Evolutionary conservation across 176 grass and related monocot genomes (phyloP).

Genomic region (Otatea glauca): DNA sequence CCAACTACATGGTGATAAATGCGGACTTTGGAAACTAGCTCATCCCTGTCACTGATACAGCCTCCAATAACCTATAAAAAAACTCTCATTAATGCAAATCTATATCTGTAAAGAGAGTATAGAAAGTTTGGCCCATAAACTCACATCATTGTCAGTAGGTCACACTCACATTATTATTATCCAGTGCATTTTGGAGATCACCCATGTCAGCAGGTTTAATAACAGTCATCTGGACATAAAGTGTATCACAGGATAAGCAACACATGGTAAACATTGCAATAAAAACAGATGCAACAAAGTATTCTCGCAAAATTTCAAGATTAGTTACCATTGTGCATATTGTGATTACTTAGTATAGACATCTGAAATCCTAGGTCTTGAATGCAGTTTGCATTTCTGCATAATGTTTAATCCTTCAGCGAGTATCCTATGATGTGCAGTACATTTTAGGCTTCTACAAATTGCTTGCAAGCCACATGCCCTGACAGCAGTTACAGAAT

Average conservation of each 20-base stretch:
- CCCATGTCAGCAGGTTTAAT: slow-evolving; percentile 93
- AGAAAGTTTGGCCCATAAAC: slow-evolving; percentile 36
- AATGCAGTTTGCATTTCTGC: slow-evolving; percentile 1
- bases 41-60: slow-evolving; percentile 72
- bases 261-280: neutral
- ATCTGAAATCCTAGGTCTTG: slow-evolving; percentile 15
- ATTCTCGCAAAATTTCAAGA: neutral
- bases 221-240: slow-evolving; percentile 75
- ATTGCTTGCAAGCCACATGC: neutral
- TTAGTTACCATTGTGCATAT: slow-evolving; percentile 9
- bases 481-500: neutral
- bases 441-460: slow-evolving; percentile 14
- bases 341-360: neutral
- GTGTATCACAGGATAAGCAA: slow-evolving; percentile 40
- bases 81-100: slow-evolving; percentile 10
- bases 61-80: slow-evolving; percentile 77
- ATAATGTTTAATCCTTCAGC: neutral
- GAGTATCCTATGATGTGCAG: neutral
- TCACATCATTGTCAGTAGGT: slow-evolving; percentile 96
- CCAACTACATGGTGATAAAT: slow-evolving; percentile 88
- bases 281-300: slow-evolving; percentile 1
- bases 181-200: slow-evolving; percentile 73
- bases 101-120: slow-evolving; percentile 15
- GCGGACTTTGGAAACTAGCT: slow-evolving; percentile 75
- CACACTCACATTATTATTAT: slow-evolving; percentile 79